These are phyloP conservation scores for Lepidium africanum DNA, from an alignment of 345 rosid species.

Conservation along the genomic window DNA sequence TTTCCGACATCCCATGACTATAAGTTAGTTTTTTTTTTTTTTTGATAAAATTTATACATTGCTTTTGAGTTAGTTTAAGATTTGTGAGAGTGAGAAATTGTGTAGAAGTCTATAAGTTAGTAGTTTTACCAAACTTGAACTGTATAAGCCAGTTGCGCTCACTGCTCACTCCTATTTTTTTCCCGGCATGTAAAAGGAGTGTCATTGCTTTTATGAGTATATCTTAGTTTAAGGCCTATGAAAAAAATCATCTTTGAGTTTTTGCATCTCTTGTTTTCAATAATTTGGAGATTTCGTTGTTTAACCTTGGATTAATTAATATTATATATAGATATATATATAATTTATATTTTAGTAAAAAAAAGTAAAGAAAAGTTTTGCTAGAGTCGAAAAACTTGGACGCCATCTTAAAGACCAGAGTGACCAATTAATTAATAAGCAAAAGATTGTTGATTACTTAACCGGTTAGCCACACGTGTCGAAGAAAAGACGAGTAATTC, in stretches of 20 bases:
- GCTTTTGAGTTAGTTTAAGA: too few relatives aligned
- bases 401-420: background rate
- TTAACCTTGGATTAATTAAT: background rate
- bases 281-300: background rate
- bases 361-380: background rate
- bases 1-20: background rate
- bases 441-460: background rate
- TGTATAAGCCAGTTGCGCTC: background rate
- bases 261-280: background rate
- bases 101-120: too few relatives aligned
- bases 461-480: background rate
- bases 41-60: too few relatives aligned
- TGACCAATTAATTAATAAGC: background rate
- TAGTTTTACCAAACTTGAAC: too few relatives aligned
- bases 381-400: background rate
- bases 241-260: background rate
- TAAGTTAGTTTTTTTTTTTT: background rate
- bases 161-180: background rate
- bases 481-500: background rate
- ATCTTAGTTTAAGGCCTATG: background rate
- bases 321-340: too few relatives aligned
- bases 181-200: background rate
- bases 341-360: background rate
- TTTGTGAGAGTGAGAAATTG: too few relatives aligned
- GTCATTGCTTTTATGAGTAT: background rate